Percentiles rank a stretch among this genome's conserved stretches.
Conservation (phyloP, 306 rosid species). For the Mucuna pruriens region DNA sequence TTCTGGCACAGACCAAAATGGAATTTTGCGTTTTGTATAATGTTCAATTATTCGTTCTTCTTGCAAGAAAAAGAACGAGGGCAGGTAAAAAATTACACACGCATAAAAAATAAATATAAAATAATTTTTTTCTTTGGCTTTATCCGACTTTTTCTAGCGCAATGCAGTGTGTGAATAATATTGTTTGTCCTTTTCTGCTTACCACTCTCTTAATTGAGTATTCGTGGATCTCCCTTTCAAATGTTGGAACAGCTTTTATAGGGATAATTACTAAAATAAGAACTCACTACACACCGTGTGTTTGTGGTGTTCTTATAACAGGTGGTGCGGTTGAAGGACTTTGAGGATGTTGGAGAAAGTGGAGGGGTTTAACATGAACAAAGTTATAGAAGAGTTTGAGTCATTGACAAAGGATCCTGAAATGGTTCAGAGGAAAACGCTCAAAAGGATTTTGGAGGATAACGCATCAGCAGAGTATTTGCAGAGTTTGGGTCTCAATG, state of each 20-base stretch:
- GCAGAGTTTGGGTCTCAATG: slow-evolving; percentile 68
- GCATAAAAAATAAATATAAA: not conserved
- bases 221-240: not conserved
- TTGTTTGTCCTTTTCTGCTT: slow-evolving; percentile 38
- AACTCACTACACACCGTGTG: not conserved
- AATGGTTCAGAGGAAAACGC: slow-evolving; percentile 73
- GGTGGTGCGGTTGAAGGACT: not conserved
- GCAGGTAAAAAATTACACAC: not conserved
- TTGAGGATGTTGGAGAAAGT: slow-evolving; percentile 77
- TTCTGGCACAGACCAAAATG: not conserved
- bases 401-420: slow-evolving; percentile 69
- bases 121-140: not conserved
- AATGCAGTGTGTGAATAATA: not conserved
- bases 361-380: slow-evolving; percentile 69
- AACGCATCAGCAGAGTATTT: slow-evolving; percentile 83
- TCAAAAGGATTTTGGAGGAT: slow-evolving; percentile 73
- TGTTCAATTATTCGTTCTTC: not conserved
- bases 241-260: not conserved
- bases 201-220: slow-evolving; percentile 17
- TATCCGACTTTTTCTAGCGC: not conserved
- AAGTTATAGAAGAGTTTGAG: slow-evolving; percentile 75
- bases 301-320: not conserved
- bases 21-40: not conserved
- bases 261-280: not conserved
- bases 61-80: not conserved